Base-by-base conservation (phyloP, 805 yeast genomes). In the Barnettozyma botsteinii region DNA sequence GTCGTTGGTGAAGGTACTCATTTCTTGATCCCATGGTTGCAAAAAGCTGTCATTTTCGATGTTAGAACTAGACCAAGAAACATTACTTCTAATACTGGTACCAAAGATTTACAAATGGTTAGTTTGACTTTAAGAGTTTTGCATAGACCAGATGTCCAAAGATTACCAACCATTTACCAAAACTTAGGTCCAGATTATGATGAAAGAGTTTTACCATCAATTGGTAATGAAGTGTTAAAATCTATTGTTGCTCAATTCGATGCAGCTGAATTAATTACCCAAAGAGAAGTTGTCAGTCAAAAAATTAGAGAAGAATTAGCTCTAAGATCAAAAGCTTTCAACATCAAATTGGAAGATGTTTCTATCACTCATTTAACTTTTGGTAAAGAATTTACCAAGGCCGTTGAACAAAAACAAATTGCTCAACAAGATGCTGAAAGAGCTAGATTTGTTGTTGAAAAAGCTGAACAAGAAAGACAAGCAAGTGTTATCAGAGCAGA, bases 371-470 rank as follows among this genome's bases (percentile, higher is more conserved):
- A 93, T 66, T 81, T 93, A 86, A 86, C 97, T 1, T 93, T 93
- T 62, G 98, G 98, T 39, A 76, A 74, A 49, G 98, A 93, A 60
- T 93, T 93, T 70, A 93, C 98, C 40, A 89, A 85, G 65, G 98
- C 98, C 25, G 98, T 93, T 45, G 98, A 93, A 68, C 95, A 86
- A 68, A 93, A 93, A 63, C 98, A 93, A 67, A 94, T 93, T 66
- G 98, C 98, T 24, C 98, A 93, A 69, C 98, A 93, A 67, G 98
- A 93, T 60, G 98, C 98, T 19, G 98, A 93, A 70, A 77, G 98
- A 52, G 96, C 98, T 43, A 84, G 83, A 57, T 93, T 78, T 59
- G 70, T 86, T 38, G 97, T 93, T 41, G 97, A 89, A 59, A 84
- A 84, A 60, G 98, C 98, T 8, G 97, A 93, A 64, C 98, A 93